phyloP scores from a whole-genome alignment of 2,329 filamentous ascomycete species.

The Fusarium marasasianum region DNA sequence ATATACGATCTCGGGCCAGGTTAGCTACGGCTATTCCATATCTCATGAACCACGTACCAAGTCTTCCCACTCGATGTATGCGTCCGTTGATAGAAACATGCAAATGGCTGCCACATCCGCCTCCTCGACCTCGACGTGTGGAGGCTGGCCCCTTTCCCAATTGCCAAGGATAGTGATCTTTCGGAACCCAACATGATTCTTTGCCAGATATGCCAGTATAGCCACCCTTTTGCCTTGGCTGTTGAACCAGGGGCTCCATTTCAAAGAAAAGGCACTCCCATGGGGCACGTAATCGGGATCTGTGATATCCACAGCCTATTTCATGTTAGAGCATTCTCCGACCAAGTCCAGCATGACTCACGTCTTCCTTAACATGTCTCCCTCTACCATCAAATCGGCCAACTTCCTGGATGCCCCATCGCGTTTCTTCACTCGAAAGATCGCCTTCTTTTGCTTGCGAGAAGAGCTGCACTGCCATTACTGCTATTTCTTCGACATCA shows the following conservation, averaged over 20 bases:
- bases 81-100: slow-evolving; percentile 59
- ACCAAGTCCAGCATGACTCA: slow-evolving; percentile 1
- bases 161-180: slow-evolving; percentile 53
- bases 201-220: slow-evolving; percentile 60
- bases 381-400: slow-evolving; percentile 59
- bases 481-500: slow-evolving; percentile 59
- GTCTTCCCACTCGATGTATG: slow-evolving; percentile 66
- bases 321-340: slow-evolving; percentile 11
- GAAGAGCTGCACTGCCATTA: slow-evolving; percentile 60
- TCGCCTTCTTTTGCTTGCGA: slow-evolving; percentile 32
- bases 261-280: slow-evolving; percentile 60
- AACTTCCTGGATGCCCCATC: slow-evolving; percentile 63
- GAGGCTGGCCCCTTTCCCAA: slow-evolving; percentile 49
- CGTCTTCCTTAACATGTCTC: slow-evolving; percentile 52
- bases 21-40: neutral
- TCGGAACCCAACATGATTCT: slow-evolving; percentile 65
- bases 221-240: slow-evolving; percentile 49
- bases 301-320: slow-evolving; percentile 42
- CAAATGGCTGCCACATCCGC: slow-evolving; percentile 60
- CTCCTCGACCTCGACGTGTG: slow-evolving; percentile 51
- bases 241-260: slow-evolving; percentile 64
- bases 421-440: slow-evolving; percentile 40
- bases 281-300: slow-evolving; percentile 62
- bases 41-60: slow-evolving; percentile 46
- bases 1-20: slow-evolving; percentile 53